Conservation (phyloP, 1,284 basidiomycete species). For the Heterobasidion annosum region DNA sequence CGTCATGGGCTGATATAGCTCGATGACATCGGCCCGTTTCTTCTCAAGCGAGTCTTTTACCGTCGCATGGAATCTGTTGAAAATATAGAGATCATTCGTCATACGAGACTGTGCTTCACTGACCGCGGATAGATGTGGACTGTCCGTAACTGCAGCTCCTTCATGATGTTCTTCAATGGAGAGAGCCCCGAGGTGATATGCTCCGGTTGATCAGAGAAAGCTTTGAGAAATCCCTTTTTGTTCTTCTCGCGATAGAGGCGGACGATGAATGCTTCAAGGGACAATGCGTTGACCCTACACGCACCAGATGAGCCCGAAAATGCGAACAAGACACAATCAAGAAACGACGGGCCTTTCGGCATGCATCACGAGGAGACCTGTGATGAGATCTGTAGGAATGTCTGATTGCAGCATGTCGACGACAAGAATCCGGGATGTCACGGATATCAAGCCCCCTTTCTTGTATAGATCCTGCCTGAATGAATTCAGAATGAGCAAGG, state of each 20-base stretch:
- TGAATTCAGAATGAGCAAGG: background rate
- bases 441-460: constrained; percentile 81
- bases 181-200: constrained; percentile 88
- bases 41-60: constrained; percentile 77
- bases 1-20: constrained; percentile 84
- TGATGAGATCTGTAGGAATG: constrained; percentile 79
- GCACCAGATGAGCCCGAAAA: background rate
- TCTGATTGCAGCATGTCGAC: constrained; percentile 91
- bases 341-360: constrained; percentile 58
- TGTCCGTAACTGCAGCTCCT: constrained; percentile 81
- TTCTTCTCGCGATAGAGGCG: constrained; percentile 86
- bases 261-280: constrained; percentile 86
- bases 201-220: constrained; percentile 95
- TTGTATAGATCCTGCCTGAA: constrained; percentile 84
- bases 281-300: constrained; percentile 73
- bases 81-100: background rate
- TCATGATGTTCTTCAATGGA: constrained; percentile 87
- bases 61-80: constrained; percentile 75
- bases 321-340: background rate
- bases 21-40: constrained; percentile 85
- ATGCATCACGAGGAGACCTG: constrained; percentile 90
- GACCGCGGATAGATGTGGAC: constrained; percentile 92
- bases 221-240: constrained; percentile 86
- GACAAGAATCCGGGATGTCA: constrained; percentile 91
- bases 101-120: constrained; percentile 13